These are phyloP conservation scores for Ceratocystis harringtonii DNA, from an alignment of 2,329 filamentous ascomycete species.

Conservation along the genomic window DNA sequence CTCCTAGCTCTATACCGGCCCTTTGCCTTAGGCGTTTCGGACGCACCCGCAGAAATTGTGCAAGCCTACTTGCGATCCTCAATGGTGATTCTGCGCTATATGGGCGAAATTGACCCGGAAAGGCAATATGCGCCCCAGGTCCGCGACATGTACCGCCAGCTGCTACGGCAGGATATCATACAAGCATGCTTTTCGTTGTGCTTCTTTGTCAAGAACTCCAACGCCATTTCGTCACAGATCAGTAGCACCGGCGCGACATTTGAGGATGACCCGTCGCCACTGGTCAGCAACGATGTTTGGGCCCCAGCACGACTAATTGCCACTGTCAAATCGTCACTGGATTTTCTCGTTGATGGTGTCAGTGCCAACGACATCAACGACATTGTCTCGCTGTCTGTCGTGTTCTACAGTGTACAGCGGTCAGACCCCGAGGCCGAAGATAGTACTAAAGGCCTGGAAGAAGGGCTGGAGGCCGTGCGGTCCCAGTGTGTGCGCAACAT, in stretches of 20 bases:
- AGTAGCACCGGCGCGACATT: background rate
- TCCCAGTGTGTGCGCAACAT: slow-evolving; percentile 32
- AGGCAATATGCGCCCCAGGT: slow-evolving; percentile 33
- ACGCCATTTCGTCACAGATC: slow-evolving; percentile 9
- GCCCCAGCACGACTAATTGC: slow-evolving; percentile 28
- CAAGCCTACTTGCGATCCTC: slow-evolving; percentile 39
- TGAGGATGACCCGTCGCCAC: slow-evolving; percentile 10
- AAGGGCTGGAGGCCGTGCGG: slow-evolving; percentile 27
- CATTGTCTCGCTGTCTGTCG: slow-evolving; percentile 34
- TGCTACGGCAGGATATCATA: slow-evolving; percentile 39
- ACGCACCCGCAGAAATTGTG: slow-evolving; percentile 37
- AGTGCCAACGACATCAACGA: slow-evolving; percentile 37
- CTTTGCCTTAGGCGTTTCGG: slow-evolving; percentile 36
- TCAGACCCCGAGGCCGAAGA: slow-evolving; percentile 30
- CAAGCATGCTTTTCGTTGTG: slow-evolving; percentile 42
- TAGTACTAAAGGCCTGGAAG: slow-evolving; percentile 27
- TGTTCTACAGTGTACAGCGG: slow-evolving; percentile 32
- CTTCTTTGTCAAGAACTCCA: slow-evolving; percentile 33
- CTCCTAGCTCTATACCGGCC: slow-evolving; percentile 40
- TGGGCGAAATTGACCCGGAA: slow-evolving; percentile 38
- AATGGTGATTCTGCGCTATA: slow-evolving; percentile 39
- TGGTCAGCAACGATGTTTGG: slow-evolving; percentile 24
- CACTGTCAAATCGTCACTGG: slow-evolving; percentile 34
- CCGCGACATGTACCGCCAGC: slow-evolving; percentile 37
- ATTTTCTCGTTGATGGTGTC: slow-evolving; percentile 32